Evolutionary conservation across 352 stramenopile species (phyloP).

Genomic region (Globisporangium megalacanthum): DNA sequence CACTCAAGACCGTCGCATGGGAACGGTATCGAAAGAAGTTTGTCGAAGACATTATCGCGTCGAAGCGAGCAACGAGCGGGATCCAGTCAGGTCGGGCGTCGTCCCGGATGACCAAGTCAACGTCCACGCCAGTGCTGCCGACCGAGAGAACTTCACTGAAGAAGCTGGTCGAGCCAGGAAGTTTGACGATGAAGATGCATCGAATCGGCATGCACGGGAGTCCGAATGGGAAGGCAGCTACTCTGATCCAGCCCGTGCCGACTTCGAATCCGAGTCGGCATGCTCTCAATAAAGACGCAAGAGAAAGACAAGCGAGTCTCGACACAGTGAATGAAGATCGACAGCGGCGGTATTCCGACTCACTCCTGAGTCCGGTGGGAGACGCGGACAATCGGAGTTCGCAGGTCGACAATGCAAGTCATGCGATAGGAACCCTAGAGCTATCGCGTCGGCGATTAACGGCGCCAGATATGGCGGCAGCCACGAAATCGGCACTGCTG

Average conservation of each 20-base stretch:
- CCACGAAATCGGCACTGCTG: neutral
- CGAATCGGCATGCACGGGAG: neutral
- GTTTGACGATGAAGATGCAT: slow-evolving; percentile 28
- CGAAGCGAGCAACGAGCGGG: slow-evolving; percentile 13
- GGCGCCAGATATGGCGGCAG: neutral
- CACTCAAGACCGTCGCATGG: slow-evolving; percentile 73
- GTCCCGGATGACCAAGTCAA: slow-evolving; percentile 16
- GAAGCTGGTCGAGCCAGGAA: slow-evolving; percentile 30
- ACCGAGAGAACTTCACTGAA: slow-evolving; percentile 12
- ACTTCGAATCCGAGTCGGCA: neutral
- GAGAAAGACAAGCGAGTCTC: neutral
- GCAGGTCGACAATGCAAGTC: neutral
- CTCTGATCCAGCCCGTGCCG: neutral
- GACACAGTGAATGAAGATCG: slow-evolving; percentile 1
- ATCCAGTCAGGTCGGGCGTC: slow-evolving; percentile 16
- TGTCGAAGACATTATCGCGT: slow-evolving; percentile 34
- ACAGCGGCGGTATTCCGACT: slow-evolving; percentile 8
- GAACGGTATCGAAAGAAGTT: slow-evolving; percentile 71
- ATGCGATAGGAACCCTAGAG: neutral
- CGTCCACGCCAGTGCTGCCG: slow-evolving; percentile 27
- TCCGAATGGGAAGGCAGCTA: neutral
- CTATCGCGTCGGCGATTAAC: neutral
- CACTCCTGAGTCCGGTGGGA: neutral
- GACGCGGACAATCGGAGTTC: neutral
- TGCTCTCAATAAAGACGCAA: neutral